phyloP scores from a whole-genome alignment of 2,329 filamentous ascomycete genomes.

The Xylariales sp. region DNA sequence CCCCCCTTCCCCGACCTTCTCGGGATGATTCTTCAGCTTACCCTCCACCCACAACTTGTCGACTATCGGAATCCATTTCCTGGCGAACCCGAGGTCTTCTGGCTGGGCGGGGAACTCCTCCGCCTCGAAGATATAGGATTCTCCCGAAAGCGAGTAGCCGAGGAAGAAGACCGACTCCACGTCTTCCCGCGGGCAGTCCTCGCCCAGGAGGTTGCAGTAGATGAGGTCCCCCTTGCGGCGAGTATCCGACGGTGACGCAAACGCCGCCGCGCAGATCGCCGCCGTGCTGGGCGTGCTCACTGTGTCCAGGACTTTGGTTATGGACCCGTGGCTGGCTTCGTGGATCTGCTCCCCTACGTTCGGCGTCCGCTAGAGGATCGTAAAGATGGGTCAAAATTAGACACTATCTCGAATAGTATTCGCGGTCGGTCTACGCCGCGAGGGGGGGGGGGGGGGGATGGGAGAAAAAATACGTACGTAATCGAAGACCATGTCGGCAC shows the following conservation, averaged over 20 bases:
- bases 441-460: neutral
- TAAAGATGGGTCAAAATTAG: neutral
- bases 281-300: conserved; percentile 19
- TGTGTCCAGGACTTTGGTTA: conserved; percentile 23
- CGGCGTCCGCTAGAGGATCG: conserved; percentile 1
- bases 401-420: neutral
- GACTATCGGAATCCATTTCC: conserved; percentile 7
- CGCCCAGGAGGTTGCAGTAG: conserved; percentile 20
- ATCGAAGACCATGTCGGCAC: conserved; percentile 24
- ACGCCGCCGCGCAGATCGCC: conserved; percentile 23
- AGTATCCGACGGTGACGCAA: neutral
- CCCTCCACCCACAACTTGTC: conserved; percentile 14
- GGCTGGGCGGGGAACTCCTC: conserved; percentile 4
- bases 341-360: conserved; percentile 19
- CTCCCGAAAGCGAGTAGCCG: conserved; percentile 18
- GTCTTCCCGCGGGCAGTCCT: conserved; percentile 15
- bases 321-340: conserved; percentile 16
- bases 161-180: conserved; percentile 14
- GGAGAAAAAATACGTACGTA: conserved; percentile 18
- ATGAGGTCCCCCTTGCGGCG: neutral
- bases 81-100: conserved; percentile 13
- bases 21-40: conserved; percentile 9
- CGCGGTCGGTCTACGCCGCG: too few relatives aligned
- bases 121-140: conserved; percentile 17
- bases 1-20: conserved; percentile 15